These are phyloP conservation scores for Suhomyces ambrosiae DNA, from an alignment of 1,139 yeast genomes.

Conservation along the genomic window DNA sequence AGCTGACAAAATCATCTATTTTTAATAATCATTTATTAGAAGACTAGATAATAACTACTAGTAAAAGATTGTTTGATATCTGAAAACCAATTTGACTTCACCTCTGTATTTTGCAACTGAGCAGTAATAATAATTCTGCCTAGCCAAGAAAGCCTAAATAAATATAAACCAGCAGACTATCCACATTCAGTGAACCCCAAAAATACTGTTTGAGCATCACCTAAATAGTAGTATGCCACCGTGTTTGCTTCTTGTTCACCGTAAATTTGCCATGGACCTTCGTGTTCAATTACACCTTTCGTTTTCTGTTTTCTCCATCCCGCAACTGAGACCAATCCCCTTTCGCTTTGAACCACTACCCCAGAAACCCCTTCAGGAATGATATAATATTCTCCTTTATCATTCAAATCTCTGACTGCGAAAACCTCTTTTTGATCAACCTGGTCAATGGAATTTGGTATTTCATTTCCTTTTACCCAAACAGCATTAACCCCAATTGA, in stretches of 20 bases:
- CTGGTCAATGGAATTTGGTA: neutral
- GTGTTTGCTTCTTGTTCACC: slow-evolving; percentile 19
- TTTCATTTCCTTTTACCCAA: slow-evolving; percentile 1
- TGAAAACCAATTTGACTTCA: no score
- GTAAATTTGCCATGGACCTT: slow-evolving; percentile 20
- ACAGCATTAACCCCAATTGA: neutral
- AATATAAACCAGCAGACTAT: no score
- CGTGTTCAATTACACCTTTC: slow-evolving; percentile 16
- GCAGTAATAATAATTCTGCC: no score
- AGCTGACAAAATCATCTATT: no score
- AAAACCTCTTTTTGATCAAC: neutral
- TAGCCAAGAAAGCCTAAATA: no score
- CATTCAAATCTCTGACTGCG: slow-evolving; percentile 16
- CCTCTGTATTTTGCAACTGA: no score
- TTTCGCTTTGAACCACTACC: slow-evolving; percentile 17
- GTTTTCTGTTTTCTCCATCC: slow-evolving; percentile 20
- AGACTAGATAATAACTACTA: no score
- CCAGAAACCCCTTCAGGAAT: slow-evolving; percentile 18
- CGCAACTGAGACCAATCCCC: slow-evolving; percentile 25
- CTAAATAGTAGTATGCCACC: slow-evolving; percentile 16
- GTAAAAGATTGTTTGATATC: no score
- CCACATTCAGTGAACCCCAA: slow-evolving; percentile 11
- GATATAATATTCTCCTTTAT: slow-evolving; percentile 19
- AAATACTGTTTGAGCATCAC: slow-evolving; percentile 18
- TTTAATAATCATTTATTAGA: no score